Evolutionary conservation across 225 moss, liverwort and hornwort genomes (phyloP).

Genomic region (Polytrichum commune): DNA sequence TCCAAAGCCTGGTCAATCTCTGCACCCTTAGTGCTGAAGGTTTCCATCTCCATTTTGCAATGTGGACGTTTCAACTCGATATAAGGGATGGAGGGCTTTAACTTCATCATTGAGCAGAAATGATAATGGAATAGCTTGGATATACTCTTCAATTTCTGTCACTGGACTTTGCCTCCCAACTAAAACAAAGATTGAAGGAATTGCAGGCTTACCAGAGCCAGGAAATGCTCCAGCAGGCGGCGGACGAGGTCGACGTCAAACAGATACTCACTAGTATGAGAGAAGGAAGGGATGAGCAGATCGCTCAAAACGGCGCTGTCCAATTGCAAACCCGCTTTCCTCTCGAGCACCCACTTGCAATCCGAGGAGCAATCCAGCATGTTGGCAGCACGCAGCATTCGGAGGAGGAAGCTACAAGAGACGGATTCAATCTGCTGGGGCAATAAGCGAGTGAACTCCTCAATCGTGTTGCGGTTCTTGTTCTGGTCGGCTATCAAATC

Average conservation of each 20-base stretch:
- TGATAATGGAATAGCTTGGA: not conserved
- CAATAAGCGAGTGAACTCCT: conserved; percentile 29
- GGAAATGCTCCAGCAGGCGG: conserved; percentile 47
- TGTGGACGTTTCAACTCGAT: not conserved
- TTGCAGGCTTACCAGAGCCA: conserved; percentile 24
- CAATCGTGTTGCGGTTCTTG: conserved; percentile 44
- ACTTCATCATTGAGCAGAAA: not conserved
- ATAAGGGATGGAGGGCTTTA: not conserved
- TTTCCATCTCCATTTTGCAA: no score
- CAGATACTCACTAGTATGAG: conserved; percentile 32
- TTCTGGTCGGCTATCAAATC: conserved; percentile 40
- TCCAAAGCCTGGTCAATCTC: no score
- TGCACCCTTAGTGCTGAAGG: no score
- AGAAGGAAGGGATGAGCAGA: conserved; percentile 41
- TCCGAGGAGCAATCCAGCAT: conserved; percentile 23
- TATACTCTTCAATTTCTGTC: not conserved
- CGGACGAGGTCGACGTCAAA: conserved; percentile 56
- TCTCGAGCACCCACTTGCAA: conserved; percentile 37
- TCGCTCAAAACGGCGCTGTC: conserved; percentile 52
- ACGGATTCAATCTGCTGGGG: conserved; percentile 40
- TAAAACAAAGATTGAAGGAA: not conserved
- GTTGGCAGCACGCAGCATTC: conserved; percentile 43
- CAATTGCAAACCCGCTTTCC: conserved; percentile 41
- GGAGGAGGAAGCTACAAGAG: conserved; percentile 40
- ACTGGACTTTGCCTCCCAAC: not conserved